Evolutionary conservation across 176 grass and related monocot genomes (phyloP).

Genomic region (Rhynchospora breviuscula): DNA sequence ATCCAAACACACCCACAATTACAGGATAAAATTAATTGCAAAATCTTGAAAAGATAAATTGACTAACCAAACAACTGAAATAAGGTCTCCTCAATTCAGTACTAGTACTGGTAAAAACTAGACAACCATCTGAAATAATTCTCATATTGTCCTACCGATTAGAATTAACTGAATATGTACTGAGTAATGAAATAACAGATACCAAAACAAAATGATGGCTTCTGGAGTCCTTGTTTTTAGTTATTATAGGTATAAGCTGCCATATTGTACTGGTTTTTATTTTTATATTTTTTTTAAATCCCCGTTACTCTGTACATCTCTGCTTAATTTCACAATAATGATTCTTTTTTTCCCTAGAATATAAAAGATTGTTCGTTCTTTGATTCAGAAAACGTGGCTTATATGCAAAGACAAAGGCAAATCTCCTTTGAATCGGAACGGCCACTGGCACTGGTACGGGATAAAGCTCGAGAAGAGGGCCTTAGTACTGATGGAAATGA

Average conservation of each 20-base stretch:
- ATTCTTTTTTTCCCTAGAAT: background rate
- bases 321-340: background rate
- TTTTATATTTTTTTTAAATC: background rate
- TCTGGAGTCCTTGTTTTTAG: background rate
- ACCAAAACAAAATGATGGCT: background rate
- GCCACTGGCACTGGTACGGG: constrained; percentile 22
- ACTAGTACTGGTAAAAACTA: background rate
- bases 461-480: constrained; percentile 28
- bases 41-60: background rate
- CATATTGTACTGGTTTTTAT: background rate
- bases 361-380: background rate
- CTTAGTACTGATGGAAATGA: constrained; percentile 20
- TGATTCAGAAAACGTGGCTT: background rate
- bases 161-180: background rate
- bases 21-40: no score
- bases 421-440: constrained; percentile 30
- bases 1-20: no score
- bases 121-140: background rate
- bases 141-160: background rate
- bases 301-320: background rate
- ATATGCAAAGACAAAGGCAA: constrained; percentile 9
- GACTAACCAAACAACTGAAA: no score
- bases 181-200: background rate
- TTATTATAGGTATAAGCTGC: background rate
- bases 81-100: background rate